Conservation (phyloP, 2,329 filamentous ascomycete genomes). For the Exophiala oligosperma region DNA sequence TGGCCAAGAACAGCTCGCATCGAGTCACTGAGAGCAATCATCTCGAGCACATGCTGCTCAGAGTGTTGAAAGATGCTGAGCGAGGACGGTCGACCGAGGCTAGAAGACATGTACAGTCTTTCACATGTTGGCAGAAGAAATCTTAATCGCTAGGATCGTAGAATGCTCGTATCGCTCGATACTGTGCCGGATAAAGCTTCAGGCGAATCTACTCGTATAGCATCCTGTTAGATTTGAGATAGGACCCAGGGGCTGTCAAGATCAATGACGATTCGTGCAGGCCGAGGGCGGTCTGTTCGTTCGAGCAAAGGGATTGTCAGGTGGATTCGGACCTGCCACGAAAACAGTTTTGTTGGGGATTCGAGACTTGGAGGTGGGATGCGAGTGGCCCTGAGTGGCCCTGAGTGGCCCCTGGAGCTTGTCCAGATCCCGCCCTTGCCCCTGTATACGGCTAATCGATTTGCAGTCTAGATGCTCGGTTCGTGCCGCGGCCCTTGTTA, state of each 20-base stretch:
- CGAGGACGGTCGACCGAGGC: neutral
- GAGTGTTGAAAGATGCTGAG: too few species aligned
- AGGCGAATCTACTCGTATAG: too few species aligned
- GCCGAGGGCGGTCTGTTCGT: neutral
- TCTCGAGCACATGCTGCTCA: conserved; percentile 5
- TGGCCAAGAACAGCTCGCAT: neutral
- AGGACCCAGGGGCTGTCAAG: neutral
- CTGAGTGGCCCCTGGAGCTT: neutral
- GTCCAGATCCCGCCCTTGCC: neutral
- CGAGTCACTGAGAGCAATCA: neutral
- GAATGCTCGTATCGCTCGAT: neutral
- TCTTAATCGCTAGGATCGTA: too few species aligned
- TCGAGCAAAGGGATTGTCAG: neutral
- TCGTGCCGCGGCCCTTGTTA: conserved; percentile 5
- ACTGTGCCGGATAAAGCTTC: too few species aligned
- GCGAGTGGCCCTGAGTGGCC: conserved; percentile 1
- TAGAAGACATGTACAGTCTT: conserved; percentile 7
- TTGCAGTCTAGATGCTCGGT: neutral
- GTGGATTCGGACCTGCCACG: conserved; percentile 13
- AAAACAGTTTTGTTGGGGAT: conserved; percentile 22
- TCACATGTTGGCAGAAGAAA: neutral
- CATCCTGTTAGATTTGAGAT: neutral
- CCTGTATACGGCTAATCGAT: neutral
- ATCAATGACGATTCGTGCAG: neutral
- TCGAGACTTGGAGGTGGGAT: conserved; percentile 11